Percentiles rank a stretch among this genome's conserved stretches.
phyloP scores from a whole-genome alignment of 768 basidiomycete genomes.

The Pleurotus pulmonarius region DNA sequence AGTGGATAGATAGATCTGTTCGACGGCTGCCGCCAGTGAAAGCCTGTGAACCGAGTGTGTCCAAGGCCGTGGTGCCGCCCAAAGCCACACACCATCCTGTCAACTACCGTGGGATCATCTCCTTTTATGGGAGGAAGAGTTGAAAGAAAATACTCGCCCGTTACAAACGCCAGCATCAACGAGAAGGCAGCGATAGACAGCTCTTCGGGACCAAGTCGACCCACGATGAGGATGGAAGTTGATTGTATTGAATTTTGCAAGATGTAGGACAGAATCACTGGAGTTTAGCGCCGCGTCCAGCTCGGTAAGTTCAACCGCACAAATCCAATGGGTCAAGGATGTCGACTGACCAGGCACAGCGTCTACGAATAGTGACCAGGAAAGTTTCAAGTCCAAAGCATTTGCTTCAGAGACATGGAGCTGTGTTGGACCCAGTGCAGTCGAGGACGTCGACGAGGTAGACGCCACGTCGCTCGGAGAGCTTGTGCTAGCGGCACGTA shows the following conservation, averaged over 20 bases:
- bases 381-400: conserved; percentile 29
- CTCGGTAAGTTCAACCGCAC: not conserved
- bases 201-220: conserved; percentile 65
- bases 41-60: conserved; percentile 75
- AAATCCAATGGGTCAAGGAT: not conserved
- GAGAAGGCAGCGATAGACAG: conserved; percentile 71
- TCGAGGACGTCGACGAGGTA: conserved; percentile 11
- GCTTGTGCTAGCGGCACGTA: too few relatives aligned
- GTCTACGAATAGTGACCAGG: conserved; percentile 48
- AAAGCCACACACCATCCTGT: conserved; percentile 76
- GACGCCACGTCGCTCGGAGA: not conserved
- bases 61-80: conserved; percentile 75
- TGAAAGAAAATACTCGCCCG: conserved; percentile 53
- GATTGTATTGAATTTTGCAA: conserved; percentile 77
- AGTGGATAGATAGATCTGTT: conserved; percentile 67
- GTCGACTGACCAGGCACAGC: conserved; percentile 50
- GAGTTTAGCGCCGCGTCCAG: not conserved
- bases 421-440: not conserved
- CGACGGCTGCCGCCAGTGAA: conserved; percentile 59
- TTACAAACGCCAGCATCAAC: conserved; percentile 75
- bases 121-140: conserved; percentile 16
- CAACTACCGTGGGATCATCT: conserved; percentile 45
- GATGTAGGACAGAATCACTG: conserved; percentile 67
- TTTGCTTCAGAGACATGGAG: conserved; percentile 8
- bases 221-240: conserved; percentile 56